phyloP scores from a whole-genome alignment of 805 yeast species.

The Teunomyces aglyptinius region DNA sequence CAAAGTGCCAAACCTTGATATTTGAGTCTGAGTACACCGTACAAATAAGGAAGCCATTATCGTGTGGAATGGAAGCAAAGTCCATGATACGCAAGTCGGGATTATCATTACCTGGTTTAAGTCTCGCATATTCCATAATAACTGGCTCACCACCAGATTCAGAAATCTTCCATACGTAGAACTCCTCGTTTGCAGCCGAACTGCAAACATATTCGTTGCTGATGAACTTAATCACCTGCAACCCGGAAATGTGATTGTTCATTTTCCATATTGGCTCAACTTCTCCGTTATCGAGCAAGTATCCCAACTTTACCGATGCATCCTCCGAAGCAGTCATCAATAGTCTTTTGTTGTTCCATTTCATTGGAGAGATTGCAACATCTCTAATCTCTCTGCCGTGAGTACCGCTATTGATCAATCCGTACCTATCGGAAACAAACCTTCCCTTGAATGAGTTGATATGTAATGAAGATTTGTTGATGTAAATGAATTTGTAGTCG shows the following conservation, averaged over 20 bases:
- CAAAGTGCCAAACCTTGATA: slow-evolving; percentile 62
- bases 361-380: slow-evolving; percentile 50
- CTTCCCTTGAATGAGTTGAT: slow-evolving; percentile 27
- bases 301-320: slow-evolving; percentile 66
- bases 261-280: slow-evolving; percentile 56
- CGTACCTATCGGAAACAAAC: slow-evolving; percentile 16
- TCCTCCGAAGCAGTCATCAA: slow-evolving; percentile 88
- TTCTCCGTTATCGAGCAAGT: slow-evolving; percentile 36
- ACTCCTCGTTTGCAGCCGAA: slow-evolving; percentile 86
- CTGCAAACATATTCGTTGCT: slow-evolving; percentile 44
- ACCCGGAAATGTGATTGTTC: slow-evolving; percentile 84
- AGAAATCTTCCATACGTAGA: slow-evolving; percentile 70
- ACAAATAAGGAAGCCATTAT: slow-evolving; percentile 51
- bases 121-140: slow-evolving; percentile 47
- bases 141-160: slow-evolving; percentile 37
- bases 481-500: slow-evolving; percentile 51
- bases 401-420: slow-evolving; percentile 53
- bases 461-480: slow-evolving; percentile 50
- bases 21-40: slow-evolving; percentile 86
- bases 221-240: slow-evolving; percentile 70
- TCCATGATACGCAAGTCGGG: slow-evolving; percentile 94
- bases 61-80: slow-evolving; percentile 51
- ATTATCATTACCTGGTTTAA: slow-evolving; percentile 53
- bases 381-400: slow-evolving; percentile 93
- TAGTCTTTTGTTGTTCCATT: slow-evolving; percentile 32